These are phyloP conservation scores for Parachaetomium inaequale DNA, from an alignment of 495 filamentous ascomycete genomes.

Conservation along the genomic window DNA sequence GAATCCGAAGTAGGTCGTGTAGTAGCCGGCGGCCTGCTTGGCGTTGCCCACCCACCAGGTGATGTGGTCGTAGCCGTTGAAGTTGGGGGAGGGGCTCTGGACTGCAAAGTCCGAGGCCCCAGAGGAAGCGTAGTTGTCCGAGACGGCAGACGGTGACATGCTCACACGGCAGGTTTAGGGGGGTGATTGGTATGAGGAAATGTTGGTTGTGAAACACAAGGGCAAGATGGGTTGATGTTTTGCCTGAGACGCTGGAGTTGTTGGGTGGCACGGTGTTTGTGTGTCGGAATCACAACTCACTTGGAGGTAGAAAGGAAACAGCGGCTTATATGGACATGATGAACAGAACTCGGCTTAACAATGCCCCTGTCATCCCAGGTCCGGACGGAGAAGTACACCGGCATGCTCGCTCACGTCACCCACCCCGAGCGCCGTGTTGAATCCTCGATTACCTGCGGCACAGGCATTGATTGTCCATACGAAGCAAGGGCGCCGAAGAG, in stretches of 20 bases:
- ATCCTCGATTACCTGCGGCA: constrained; percentile 1
- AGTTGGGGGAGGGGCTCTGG: constrained; percentile 49
- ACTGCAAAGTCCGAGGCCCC: constrained; percentile 43
- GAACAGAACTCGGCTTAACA: constrained; percentile 25
- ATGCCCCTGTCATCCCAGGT: constrained; percentile 13
- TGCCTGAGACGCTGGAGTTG: too few relatives aligned
- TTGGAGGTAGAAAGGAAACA: constrained; percentile 1
- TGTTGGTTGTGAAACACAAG: background rate
- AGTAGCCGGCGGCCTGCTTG: constrained; percentile 85
- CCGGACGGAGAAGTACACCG: constrained; percentile 6
- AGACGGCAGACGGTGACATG: constrained; percentile 74
- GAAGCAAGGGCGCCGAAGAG: too few relatives aligned
- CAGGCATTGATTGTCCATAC: background rate
- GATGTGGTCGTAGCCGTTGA: constrained; percentile 81
- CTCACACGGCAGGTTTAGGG: constrained; percentile 24
- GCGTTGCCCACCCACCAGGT: constrained; percentile 96
- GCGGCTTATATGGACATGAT: constrained; percentile 15
- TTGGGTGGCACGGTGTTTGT: background rate
- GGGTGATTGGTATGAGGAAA: background rate
- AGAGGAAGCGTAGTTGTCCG: constrained; percentile 44
- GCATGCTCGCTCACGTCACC: constrained; percentile 10
- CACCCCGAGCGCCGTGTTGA: background rate
- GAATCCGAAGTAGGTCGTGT: constrained; percentile 82
- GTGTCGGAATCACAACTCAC: background rate
- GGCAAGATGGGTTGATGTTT: too few relatives aligned